Evolutionary conservation across 139 green algal genomes (phyloP), one percentile per base, ranked within the genome.

Genomic region (Chloropicon primus): DNA sequence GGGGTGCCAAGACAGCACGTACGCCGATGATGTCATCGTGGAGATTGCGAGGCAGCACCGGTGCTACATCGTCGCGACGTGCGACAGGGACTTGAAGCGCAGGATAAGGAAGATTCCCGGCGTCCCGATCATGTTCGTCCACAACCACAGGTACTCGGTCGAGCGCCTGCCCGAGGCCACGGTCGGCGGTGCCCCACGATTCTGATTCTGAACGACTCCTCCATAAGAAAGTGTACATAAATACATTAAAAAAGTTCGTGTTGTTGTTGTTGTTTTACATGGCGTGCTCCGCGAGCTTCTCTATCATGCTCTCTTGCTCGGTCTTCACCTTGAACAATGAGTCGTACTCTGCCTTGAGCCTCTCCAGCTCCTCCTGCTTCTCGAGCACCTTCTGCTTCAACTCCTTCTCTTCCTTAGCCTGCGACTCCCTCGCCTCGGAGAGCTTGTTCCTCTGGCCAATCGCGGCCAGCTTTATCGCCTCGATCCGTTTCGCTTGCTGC

Each of bases 21-120:
- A 99, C 76, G 96, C 96, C 10, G 96, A 99, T 82, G 96, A 99
- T 84, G 98, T 93, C 86, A 87, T 99, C 5, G 95, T 93, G 77
- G 88, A 99, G 73, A 84, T 93, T 2, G 92, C 98, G 73, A 85
- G 76, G 81, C 89, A 96, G 84, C 96, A 99, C 87, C 91, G 93
- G 74, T 99, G 96, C 85, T 99, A 99, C 85, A 97, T 99, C 25
- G 96, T 99, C 29, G 96, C 96, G 1, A 99, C 96, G 0, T 99
- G 96, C 84, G 96, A 99, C 78, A 86, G 88, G 24, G 96, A 99
- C 79, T 82, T 99, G 79, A 83, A 94, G 28, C 85, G 96, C 1
- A 82, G 96, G 1, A 93, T 99, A 27, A 87, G 96, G 24, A 99
- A 99, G 89, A 95, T 98, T 75, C 93, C 94, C 22, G 95, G 95